Evolutionary conservation across 2,329 filamentous ascomycete genomes (phyloP).

Genomic region (Chaetomiaceae sp.): DNA sequence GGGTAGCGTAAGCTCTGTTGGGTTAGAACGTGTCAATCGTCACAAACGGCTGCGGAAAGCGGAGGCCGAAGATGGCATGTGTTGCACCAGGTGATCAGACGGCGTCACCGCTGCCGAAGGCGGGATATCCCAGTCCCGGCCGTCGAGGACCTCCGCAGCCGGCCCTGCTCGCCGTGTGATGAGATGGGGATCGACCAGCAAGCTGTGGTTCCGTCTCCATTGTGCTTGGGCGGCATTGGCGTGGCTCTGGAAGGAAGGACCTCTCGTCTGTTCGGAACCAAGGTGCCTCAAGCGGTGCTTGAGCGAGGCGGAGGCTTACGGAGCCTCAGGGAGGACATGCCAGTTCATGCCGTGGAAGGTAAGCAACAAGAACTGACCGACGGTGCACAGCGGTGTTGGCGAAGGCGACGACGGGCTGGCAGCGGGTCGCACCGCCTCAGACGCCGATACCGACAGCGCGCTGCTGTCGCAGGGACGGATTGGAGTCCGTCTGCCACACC

Average conservation of each 20-base stretch:
- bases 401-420: neutral
- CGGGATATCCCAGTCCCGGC: constrained; percentile 1
- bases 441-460: neutral
- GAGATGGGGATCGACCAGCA: constrained; percentile 3
- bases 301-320: no score
- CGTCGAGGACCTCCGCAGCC: neutral
- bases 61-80: neutral
- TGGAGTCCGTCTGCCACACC: neutral
- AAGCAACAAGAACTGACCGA: neutral
- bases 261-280: no score
- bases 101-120: constrained; percentile 7
- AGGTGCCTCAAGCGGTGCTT: no score
- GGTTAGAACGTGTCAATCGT: neutral
- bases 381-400: neutral
- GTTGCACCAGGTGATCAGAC: constrained; percentile 14
- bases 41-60: constrained; percentile 1
- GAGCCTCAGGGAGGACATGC: neutral
- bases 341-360: constrained; percentile 9
- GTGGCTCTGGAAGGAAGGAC: neutral
- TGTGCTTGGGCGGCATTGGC: neutral
- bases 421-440: constrained; percentile 9
- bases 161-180: neutral
- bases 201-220: neutral
- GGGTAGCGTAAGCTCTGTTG: neutral
- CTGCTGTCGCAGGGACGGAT: neutral